These are phyloP conservation scores for Hericium erinaceus DNA, from an alignment of 768 basidiomycete genomes.

Conservation along the genomic window DNA sequence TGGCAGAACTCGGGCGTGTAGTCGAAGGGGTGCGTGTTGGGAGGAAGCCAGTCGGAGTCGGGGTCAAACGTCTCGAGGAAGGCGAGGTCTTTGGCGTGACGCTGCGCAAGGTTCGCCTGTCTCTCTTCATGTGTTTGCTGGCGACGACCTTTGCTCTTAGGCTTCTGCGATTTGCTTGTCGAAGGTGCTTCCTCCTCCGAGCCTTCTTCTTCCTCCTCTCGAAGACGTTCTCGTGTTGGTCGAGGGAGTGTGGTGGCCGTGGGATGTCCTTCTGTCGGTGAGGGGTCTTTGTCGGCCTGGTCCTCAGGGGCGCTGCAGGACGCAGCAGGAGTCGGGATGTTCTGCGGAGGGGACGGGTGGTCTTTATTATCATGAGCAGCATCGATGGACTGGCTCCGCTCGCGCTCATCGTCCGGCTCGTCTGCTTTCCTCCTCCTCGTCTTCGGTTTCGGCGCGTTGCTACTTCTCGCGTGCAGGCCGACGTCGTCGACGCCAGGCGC, in stretches of 20 bases:
- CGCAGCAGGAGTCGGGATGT: constrained; percentile 23
- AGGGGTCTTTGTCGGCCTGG: not conserved
- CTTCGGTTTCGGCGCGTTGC: constrained; percentile 28
- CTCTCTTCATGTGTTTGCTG: constrained; percentile 30
- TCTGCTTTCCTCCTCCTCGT: constrained; percentile 30
- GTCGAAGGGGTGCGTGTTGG: constrained; percentile 59
- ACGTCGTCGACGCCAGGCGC: constrained; percentile 68
- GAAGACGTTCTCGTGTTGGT: constrained; percentile 6
- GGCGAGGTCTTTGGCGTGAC: constrained; percentile 32
- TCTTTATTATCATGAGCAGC: constrained; percentile 7
- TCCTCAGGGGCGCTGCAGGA: constrained; percentile 10
- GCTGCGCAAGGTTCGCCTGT: constrained; percentile 41
- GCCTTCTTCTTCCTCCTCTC: constrained; percentile 13
- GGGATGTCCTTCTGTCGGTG: not conserved
- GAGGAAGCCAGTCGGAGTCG: constrained; percentile 69
- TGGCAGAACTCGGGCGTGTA: constrained; percentile 86
- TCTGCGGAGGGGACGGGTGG: constrained; percentile 34
- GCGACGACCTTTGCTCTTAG: constrained; percentile 33
- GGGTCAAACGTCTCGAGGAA: constrained; percentile 74
- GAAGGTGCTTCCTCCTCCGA: constrained; percentile 22
- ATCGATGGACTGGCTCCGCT: constrained; percentile 9
- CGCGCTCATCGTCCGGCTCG: constrained; percentile 31
- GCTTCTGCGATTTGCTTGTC: constrained; percentile 16
- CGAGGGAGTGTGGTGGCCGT: constrained; percentile 1
- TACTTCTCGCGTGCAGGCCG: constrained; percentile 26